These are phyloP conservation scores for Pythium folliculosum DNA, from an alignment of 352 stramenopile genomes.

Conservation along the genomic window DNA sequence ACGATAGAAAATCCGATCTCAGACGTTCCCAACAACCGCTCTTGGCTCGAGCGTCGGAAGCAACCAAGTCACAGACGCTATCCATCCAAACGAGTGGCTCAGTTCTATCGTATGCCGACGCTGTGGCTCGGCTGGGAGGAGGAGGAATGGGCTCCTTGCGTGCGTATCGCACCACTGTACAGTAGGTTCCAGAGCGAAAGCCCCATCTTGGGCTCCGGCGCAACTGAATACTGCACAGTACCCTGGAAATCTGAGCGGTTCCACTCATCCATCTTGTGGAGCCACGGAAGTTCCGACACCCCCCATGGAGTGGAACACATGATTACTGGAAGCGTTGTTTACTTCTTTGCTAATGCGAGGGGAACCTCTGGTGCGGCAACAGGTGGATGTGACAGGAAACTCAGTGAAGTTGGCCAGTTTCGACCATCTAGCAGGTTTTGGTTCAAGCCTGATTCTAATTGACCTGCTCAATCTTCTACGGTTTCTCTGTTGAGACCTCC, in stretches of 20 bases:
- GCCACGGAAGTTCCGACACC: not conserved
- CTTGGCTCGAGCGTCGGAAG: not conserved
- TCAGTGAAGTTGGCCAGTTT: not conserved
- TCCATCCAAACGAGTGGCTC: too few species aligned
- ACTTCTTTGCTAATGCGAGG: not conserved
- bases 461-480: not conserved
- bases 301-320: not conserved
- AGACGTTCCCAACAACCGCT: not conserved
- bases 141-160: too few species aligned
- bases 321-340: not conserved
- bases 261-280: not conserved
- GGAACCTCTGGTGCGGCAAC: not conserved
- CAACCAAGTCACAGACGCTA: too few species aligned
- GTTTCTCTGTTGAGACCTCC: not conserved
- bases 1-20: slow-evolving; percentile 6
- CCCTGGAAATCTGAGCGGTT: not conserved
- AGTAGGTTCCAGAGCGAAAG: too few species aligned
- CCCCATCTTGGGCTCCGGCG: too few species aligned
- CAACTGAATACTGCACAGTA: too few species aligned
- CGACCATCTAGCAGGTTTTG: not conserved
- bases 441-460: not conserved
- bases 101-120: too few species aligned
- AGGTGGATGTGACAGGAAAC: not conserved
- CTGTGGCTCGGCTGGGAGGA: too few species aligned
- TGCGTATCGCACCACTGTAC: too few species aligned